These are phyloP conservation scores for Babesia caballi DNA, from an alignment of 169 alveolate species.

Conservation along the genomic window DNA sequence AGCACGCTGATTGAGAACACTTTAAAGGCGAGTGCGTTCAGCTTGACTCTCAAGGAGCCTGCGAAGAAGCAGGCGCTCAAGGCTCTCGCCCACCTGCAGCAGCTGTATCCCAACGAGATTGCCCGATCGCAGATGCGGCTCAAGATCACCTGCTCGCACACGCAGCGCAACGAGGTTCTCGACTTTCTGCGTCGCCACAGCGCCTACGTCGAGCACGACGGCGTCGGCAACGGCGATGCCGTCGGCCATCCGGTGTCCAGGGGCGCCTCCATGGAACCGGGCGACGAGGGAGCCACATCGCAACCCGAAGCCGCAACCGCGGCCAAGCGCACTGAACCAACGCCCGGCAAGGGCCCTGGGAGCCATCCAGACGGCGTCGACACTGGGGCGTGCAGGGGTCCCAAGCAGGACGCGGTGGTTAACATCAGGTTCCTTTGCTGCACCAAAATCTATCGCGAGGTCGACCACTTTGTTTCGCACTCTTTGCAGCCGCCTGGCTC, in stretches of 20 bases:
- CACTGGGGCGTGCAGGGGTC: not conserved
- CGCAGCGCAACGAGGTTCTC: conserved; percentile 54
- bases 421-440: conserved; percentile 44
- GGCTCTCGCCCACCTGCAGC: conserved; percentile 75
- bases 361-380: not conserved
- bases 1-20: conserved; percentile 80
- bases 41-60: conserved; percentile 77
- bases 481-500: conserved; percentile 62
- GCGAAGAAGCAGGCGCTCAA: conserved; percentile 82
- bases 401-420: not conserved
- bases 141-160: conserved; percentile 56
- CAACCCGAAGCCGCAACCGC: not conserved
- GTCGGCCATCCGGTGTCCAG: not conserved
- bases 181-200: conserved; percentile 47
- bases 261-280: not conserved
- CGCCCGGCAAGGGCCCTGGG: not conserved
- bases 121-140: conserved; percentile 79
- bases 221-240: conserved; percentile 3
- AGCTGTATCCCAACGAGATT: conserved; percentile 77
- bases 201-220: conserved; percentile 65
- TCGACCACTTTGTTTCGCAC: conserved; percentile 42
- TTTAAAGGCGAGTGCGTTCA: conserved; percentile 73
- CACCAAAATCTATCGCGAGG: conserved; percentile 37
- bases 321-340: not conserved
- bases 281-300: not conserved